Base-by-base conservation (phyloP, 108 stramenopile genomes). In the Ochromonas danica region DNA sequence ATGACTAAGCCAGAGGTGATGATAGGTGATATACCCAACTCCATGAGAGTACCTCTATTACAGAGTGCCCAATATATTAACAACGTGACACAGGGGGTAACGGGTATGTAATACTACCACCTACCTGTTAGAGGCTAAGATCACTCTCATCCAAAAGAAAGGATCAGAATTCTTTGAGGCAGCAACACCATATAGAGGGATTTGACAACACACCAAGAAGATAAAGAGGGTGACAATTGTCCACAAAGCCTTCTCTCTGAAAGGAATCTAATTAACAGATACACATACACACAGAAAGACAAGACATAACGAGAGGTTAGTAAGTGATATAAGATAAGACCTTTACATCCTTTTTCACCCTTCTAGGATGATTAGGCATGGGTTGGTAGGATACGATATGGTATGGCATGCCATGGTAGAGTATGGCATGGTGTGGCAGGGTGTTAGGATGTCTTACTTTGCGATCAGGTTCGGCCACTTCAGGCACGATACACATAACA, bases 81-180 rank as follows among this genome's bases (percentile, higher is more conserved):
- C 6, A 31, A 10, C 3, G 1, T 1, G 6, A 35, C 30, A 31
- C 6, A 3, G 43, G 1, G 41, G 42, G 41, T 3, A 10, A 45
- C 3, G 10, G 10, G 6, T 3, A 1, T 31, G 25, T 70, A 70
- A 14, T 70, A 14, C 36, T 22, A 70, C 67, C 36, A 14, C 6
- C 41, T 38, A 83, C 79, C 96, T 91, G 90, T 99, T 99, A 80
- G 97, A 98, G 39, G 98, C 98, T n/a, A 99, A 90, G 80, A 99
- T 97, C 61, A 99, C 96, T 35, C 98, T 93, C 94, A 99, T 95
- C 96, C 96, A 98, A 90, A 95, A 97, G 90, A 99, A 96, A 27
- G 98, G 98, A 87, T 99, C 98, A 45, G 95, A 95, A 33, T 95
- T 95, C 87, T 96, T 96, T 79, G 94, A 94, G 0, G 90, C 91